A percentile compares a stretch with the other conserved stretches of the same genome.
These are phyloP conservation scores for Verticillium nubilum DNA, from an alignment of 2,329 filamentous ascomycete species.

Conservation along the genomic window DNA sequence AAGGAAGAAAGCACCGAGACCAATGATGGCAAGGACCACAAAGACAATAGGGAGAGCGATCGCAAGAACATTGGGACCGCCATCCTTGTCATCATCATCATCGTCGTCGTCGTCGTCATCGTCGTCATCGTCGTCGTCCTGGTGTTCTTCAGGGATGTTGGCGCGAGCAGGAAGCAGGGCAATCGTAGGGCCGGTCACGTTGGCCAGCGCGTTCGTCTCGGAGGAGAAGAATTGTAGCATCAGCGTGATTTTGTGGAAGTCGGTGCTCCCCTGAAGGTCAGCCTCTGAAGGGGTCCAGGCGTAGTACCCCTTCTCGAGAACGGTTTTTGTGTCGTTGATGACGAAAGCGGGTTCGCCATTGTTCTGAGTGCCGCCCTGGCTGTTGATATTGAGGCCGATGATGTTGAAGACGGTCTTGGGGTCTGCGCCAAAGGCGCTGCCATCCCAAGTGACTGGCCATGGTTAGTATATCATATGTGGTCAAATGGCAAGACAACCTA, in stretches of 20 bases:
- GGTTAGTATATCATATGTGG: not conserved
- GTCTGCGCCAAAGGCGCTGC: slow-evolving; percentile 16
- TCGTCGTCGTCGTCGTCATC: not conserved
- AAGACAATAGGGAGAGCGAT: slow-evolving; percentile 24
- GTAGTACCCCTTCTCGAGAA: slow-evolving; percentile 21
- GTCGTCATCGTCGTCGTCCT: not conserved
- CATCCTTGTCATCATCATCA: not conserved
- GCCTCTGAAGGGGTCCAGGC: slow-evolving; percentile 17
- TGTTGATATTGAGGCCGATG: slow-evolving; percentile 9
- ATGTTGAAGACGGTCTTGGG: slow-evolving; percentile 13
- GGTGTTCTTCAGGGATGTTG: not conserved
- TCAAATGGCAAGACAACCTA: slow-evolving; percentile 10
- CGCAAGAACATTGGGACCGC: slow-evolving; percentile 11
- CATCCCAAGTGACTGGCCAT: slow-evolving; percentile 26
- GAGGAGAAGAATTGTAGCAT: slow-evolving; percentile 15
- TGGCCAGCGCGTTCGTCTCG: slow-evolving; percentile 9
- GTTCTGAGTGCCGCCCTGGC: slow-evolving; percentile 1
- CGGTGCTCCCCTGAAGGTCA: slow-evolving; percentile 13
- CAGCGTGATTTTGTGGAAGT: slow-evolving; percentile 12
- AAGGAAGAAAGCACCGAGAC: slow-evolving; percentile 17
- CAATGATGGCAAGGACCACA: slow-evolving; percentile 15
- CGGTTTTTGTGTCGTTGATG: slow-evolving; percentile 10
- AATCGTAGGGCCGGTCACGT: slow-evolving; percentile 18
- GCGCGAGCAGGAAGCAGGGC: slow-evolving; percentile 10
- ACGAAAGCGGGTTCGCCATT: slow-evolving; percentile 10